Evolutionary conservation across 192 early-diverging fungal species (phyloP).

Genomic region (Entomortierella parvispora): DNA sequence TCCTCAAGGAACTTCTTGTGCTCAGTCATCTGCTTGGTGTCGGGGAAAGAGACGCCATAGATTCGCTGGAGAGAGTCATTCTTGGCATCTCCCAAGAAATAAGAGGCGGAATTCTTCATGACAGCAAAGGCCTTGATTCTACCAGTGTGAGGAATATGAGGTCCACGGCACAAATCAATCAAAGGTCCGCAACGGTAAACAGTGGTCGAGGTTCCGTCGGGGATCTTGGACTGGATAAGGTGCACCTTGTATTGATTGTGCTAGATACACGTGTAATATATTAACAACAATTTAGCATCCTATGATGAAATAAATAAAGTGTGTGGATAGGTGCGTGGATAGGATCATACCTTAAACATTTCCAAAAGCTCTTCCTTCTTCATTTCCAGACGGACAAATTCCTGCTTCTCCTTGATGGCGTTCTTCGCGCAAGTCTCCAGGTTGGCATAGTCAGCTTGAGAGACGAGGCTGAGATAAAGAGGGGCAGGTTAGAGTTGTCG

Average conservation of each 20-base stretch:
- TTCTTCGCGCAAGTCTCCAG: slow-evolving; percentile 90
- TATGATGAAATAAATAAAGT: background rate
- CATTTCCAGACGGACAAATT: slow-evolving; percentile 89
- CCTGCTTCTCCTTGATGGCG: slow-evolving; percentile 95
- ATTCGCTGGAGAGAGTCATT: slow-evolving; percentile 99
- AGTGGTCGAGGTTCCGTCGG: slow-evolving; percentile 92
- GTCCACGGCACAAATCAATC: slow-evolving; percentile 97
- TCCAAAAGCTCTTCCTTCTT: slow-evolving; percentile 91
- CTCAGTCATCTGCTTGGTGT: slow-evolving; percentile 96
- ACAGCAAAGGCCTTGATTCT: slow-evolving; percentile 93
- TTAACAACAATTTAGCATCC: background rate
- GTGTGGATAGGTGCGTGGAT: background rate
- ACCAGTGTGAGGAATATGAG: slow-evolving; percentile 95
- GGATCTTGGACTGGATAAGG: slow-evolving; percentile 91
- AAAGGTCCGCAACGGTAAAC: slow-evolving; percentile 99
- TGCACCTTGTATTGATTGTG: slow-evolving; percentile 98
- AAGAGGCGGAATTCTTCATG: slow-evolving; percentile 97
- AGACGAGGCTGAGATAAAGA: slow-evolving; percentile 67
- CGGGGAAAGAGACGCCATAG: slow-evolving; percentile 99
- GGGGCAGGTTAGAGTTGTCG: background rate
- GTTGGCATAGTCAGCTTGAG: slow-evolving; percentile 83
- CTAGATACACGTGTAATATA: slow-evolving; percentile 22
- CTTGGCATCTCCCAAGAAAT: slow-evolving; percentile 96
- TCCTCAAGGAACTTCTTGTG: slow-evolving; percentile 96
- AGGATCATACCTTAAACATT: slow-evolving; percentile 83